Base-by-base conservation (phyloP, 352 stramenopile genomes). In the Phytophthora hibernalis region DNA sequence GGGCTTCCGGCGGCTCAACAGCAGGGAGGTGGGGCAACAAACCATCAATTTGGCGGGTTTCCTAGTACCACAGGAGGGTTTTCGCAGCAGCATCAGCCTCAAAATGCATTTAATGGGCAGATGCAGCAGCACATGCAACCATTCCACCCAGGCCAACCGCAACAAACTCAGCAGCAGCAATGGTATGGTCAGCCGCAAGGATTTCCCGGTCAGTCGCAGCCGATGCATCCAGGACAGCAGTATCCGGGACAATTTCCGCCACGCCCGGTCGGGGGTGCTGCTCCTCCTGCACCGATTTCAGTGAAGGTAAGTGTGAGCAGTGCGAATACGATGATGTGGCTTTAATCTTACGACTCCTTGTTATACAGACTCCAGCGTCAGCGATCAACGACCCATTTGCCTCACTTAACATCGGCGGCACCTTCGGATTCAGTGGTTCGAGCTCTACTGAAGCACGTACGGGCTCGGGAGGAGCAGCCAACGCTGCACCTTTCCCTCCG, bases 381-480 rank as follows among this genome's bases (percentile, higher is more conserved):
- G 56, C 59, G n/a, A 65, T 91, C 44, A 90, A 85, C 37, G 87
- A 95, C 55, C 87, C 83, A 15, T 95, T 95, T 51, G 82, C 87
- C 7, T 80, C 87, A 4, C 75, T 95, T 1, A 89, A 79, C 51
- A 75, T 93, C 15, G 76, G 77, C 24, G 79, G 63, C 5, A 48
- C 42, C 13, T 74, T 91, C 16, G 82, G 81, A 37, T 71, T 90
- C 28, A 69, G 69, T 26, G 75, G 65, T 28, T 65, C 55, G 13
- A 67, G 37, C 52, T 31, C 70, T 16, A 63, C 38, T 38, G 38
- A 50, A 20, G 45, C 63, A 24, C 57, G 62, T 11, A 74, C 67
- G 55, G 43, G 56, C 33, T 74, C 67, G 21, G 67, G 67, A 48
- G 72, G 66, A 54, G 55, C 61, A 45, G 22, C 52, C 22, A 53